phyloP scores from a whole-genome alignment of 208 protist genomes.

The Strigomonas culicis region DNA sequence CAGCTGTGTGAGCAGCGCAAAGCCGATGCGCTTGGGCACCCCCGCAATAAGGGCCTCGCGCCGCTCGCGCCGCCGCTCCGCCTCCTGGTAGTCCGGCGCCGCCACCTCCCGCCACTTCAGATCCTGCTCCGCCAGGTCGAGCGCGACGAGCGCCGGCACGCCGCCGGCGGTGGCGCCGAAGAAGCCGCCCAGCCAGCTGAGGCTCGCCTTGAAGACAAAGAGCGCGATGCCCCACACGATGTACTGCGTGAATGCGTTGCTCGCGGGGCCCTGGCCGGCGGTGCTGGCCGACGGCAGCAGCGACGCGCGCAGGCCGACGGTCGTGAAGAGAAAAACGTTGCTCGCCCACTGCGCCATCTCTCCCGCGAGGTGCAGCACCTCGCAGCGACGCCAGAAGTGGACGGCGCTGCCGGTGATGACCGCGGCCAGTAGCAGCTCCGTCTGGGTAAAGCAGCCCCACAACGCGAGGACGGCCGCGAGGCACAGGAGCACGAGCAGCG shows the following conservation, averaged over 20 bases:
- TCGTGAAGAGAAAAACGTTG: constrained; percentile 27
- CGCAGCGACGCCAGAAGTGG: constrained; percentile 17
- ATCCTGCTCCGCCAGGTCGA: background rate
- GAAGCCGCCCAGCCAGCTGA: constrained; percentile 7
- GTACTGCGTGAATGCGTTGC: background rate
- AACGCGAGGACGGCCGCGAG: constrained; percentile 7
- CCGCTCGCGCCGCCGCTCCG: background rate
- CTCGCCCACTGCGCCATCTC: constrained; percentile 4
- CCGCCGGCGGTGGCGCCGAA: constrained; percentile 5
- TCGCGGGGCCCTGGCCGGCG: background rate
- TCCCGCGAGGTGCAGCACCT: constrained; percentile 10
- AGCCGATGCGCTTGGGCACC: constrained; percentile 15
- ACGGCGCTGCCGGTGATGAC: constrained; percentile 18
- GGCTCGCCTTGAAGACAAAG: constrained; percentile 12
- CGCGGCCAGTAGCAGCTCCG: constrained; percentile 22
- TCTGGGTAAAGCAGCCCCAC: constrained; percentile 10
- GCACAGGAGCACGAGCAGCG: constrained; percentile 8
- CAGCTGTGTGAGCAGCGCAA: constrained; percentile 25
- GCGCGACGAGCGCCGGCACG: background rate
- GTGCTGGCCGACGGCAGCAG: background rate
- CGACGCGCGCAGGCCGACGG: constrained; percentile 13
- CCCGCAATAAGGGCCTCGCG: background rate
- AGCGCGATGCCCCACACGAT: constrained; percentile 4
- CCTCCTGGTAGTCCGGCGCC: background rate
- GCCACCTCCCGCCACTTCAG: background rate